Percentiles rank a stretch among this genome's conserved stretches.
Conservation (phyloP, 2,329 filamentous ascomycete species). For the Orbilia oligospora region DNA sequence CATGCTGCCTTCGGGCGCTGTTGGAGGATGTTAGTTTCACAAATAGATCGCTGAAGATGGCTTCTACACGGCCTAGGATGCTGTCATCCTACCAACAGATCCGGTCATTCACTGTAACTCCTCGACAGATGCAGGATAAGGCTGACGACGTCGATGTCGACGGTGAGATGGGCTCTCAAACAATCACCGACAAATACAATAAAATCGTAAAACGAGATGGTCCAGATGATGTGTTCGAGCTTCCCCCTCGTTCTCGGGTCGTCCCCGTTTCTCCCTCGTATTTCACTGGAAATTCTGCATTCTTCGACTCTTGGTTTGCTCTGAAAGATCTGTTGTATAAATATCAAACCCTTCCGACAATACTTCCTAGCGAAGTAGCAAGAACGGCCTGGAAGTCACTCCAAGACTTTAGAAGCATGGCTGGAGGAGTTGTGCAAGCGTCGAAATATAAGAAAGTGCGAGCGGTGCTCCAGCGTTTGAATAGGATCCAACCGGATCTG, state of each 20-base stretch:
- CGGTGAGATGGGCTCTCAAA: not conserved
- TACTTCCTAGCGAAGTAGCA: constrained; percentile 77
- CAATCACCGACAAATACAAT: constrained; percentile 40
- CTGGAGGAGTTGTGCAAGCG: constrained; percentile 80
- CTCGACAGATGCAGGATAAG: constrained; percentile 34
- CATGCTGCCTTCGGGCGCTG: constrained; percentile 58
- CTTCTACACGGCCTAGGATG: constrained; percentile 36
- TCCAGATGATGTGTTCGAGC: constrained; percentile 20
- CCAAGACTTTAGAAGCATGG: constrained; percentile 78
- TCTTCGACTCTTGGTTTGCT: constrained; percentile 85
- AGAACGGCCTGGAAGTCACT: constrained; percentile 85
- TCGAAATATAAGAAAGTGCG: constrained; percentile 85
- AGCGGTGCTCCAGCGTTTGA: constrained; percentile 81
- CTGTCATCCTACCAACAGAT: constrained; percentile 33
- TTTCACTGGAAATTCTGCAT: constrained; percentile 86
- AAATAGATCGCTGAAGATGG: constrained; percentile 26
- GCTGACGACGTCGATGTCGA: constrained; percentile 22
- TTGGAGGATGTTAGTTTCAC: constrained; percentile 52
- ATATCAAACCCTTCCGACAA: constrained; percentile 80
- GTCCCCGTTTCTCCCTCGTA: constrained; percentile 92
- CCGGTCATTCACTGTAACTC: constrained; percentile 35
- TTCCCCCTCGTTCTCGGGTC: constrained; percentile 66
- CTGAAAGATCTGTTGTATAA: constrained; percentile 80
- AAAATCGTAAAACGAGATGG: constrained; percentile 24
- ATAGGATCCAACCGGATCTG: constrained; percentile 85